Evolutionary conservation across 108 stramenopile genomes (phyloP).

Genomic region (Chaetoceros tenuissimus): DNA sequence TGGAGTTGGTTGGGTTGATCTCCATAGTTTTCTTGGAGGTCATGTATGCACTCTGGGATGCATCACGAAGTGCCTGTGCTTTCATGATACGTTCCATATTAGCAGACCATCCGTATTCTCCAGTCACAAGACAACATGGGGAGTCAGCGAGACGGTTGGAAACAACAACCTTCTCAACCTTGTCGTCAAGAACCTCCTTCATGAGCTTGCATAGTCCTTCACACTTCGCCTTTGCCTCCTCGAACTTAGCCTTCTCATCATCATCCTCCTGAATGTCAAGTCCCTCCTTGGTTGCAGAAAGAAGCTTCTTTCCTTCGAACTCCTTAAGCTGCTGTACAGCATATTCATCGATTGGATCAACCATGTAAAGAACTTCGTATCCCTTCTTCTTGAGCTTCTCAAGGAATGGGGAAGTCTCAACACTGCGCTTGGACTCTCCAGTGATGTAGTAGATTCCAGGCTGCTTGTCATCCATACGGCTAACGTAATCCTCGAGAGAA

Average conservation of each 20-base stretch:
- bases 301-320: constrained; percentile 99
- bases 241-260: constrained; percentile 97
- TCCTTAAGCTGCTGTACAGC: constrained; percentile 99
- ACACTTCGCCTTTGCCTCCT: constrained; percentile 96
- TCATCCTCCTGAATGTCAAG: constrained; percentile 90
- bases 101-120: constrained; percentile 99
- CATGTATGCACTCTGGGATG: constrained; percentile 98
- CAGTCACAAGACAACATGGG: constrained; percentile 98
- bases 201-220: constrained; percentile 99
- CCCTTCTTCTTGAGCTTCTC: constrained; percentile 99
- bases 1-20: constrained; percentile 99
- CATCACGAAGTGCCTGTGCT: constrained; percentile 99
- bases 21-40: constrained; percentile 99
- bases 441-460: constrained; percentile 99
- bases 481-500: constrained; percentile 97
- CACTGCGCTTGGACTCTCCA: constrained; percentile 97
- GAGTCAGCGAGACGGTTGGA: constrained; percentile 98
- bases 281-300: constrained; percentile 99
- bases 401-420: constrained; percentile 99
- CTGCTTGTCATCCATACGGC: constrained; percentile 97
- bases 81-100: constrained; percentile 99
- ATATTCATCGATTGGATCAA: constrained; percentile 99
- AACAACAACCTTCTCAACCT: constrained; percentile 99
- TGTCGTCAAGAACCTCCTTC: constrained; percentile 99
- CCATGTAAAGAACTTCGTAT: constrained; percentile 99